A percentile compares a stretch with the other conserved stretches of the same genome.
Evolutionary conservation across 805 yeast species (phyloP).

Genomic region (Lachancea sp.): DNA sequence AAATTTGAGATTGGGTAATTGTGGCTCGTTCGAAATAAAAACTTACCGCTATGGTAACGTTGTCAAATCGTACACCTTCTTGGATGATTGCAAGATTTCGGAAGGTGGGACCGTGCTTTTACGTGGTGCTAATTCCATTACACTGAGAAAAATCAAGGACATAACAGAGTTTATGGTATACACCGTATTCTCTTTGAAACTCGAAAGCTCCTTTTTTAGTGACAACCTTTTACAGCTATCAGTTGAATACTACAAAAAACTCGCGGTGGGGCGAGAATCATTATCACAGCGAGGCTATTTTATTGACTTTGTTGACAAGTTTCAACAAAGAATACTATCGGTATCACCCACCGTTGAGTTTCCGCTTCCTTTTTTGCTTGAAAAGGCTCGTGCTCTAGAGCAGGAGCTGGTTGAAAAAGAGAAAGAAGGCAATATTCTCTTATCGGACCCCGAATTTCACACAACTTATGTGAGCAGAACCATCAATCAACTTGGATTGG

Average conservation of each 20-base stretch:
- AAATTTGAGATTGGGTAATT: conserved; percentile 65
- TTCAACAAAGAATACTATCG: conserved; percentile 55
- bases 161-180: conserved; percentile 76
- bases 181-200: conserved; percentile 66
- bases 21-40: conserved; percentile 65
- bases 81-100: conserved; percentile 67
- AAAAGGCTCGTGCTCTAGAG: conserved; percentile 50
- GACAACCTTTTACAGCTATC: conserved; percentile 58
- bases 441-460: conserved; percentile 6
- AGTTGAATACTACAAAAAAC: conserved; percentile 31
- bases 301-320: conserved; percentile 34
- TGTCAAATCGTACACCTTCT: conserved; percentile 67
- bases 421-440: conserved; percentile 24
- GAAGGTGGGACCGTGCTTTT: conserved; percentile 80
- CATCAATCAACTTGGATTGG: conserved; percentile 19
- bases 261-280: conserved; percentile 12
- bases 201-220: conserved; percentile 69
- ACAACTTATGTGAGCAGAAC: conserved; percentile 10
- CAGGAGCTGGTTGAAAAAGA: conserved; percentile 27
- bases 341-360: conserved; percentile 81
- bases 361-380: conserved; percentile 58
- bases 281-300: conserved; percentile 29
- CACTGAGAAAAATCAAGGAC: conserved; percentile 61
- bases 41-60: conserved; percentile 51
- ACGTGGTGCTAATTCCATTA: conserved; percentile 67